Percentiles rank a stretch among this genome's conserved stretches.
Evolutionary conservation across 1,284 basidiomycete species (phyloP).

Genomic region (Malassezia obtusa): DNA sequence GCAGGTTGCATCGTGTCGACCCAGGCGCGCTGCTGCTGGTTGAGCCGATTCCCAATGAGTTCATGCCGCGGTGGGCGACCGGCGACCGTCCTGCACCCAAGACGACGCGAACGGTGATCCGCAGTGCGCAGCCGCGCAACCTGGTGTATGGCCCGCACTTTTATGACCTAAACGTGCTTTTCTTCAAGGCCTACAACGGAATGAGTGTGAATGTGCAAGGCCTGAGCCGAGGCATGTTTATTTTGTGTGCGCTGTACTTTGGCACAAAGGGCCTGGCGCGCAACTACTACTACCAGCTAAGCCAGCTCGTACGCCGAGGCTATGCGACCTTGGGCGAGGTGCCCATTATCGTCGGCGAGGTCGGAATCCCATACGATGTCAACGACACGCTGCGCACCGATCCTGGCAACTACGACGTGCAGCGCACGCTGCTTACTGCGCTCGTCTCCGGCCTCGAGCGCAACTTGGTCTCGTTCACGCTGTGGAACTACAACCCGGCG

Average conservation of each 20-base stretch:
- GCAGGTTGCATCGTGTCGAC: neutral
- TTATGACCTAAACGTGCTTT: conserved; percentile 46
- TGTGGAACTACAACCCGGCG: conserved; percentile 90
- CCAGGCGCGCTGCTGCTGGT: conserved; percentile 20
- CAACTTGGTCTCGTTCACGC: conserved; percentile 44
- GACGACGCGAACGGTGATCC: conserved; percentile 21
- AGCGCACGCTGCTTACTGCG: conserved; percentile 47
- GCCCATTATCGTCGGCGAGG: conserved; percentile 40
- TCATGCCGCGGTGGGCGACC: conserved; percentile 32
- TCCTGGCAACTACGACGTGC: conserved; percentile 58
- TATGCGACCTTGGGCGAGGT: conserved; percentile 28
- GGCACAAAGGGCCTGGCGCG: conserved; percentile 25
- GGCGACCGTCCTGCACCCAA: conserved; percentile 17
- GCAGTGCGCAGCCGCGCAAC: conserved; percentile 20
- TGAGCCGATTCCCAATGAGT: conserved; percentile 47
- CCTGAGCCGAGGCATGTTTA: conserved; percentile 36
- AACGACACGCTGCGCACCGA: conserved; percentile 23
- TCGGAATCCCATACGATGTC: conserved; percentile 44
- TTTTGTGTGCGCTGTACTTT: conserved; percentile 36
- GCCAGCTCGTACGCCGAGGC: conserved; percentile 20
- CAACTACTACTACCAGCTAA: conserved; percentile 30
- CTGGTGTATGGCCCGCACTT: conserved; percentile 44
- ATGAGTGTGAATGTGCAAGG: conserved; percentile 46
- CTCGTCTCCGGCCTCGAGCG: conserved; percentile 44
- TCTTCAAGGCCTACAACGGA: conserved; percentile 27